Conservation (phyloP, 1,284 basidiomycete genomes). For the Paramarasmius palmivorus region DNA sequence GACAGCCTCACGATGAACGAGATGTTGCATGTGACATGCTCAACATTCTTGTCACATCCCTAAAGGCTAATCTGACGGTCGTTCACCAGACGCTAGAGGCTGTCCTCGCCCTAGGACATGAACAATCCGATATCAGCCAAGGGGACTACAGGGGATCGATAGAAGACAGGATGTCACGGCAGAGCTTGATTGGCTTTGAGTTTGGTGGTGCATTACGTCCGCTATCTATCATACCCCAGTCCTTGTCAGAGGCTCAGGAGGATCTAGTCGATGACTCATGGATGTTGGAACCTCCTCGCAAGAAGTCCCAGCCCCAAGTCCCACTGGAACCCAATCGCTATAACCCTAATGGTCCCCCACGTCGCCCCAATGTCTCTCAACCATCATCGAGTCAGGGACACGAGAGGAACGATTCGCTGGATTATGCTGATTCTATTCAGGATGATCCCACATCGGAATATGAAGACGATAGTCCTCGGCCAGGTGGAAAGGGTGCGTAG, state of each 20-base stretch:
- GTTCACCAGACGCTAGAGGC: constrained; percentile 62
- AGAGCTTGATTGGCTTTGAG: constrained; percentile 56
- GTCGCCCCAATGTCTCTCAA: background rate
- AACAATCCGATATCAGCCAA: constrained; percentile 66
- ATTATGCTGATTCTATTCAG: background rate
- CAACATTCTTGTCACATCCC: constrained; percentile 46
- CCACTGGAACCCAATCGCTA: constrained; percentile 4
- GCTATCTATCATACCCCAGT: constrained; percentile 28
- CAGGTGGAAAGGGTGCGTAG: background rate
- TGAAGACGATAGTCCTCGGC: background rate
- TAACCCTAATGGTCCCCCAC: background rate
- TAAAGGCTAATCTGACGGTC: constrained; percentile 53
- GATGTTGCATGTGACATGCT: constrained; percentile 45
- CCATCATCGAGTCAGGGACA: constrained; percentile 1
- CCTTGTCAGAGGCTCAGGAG: constrained; percentile 38
- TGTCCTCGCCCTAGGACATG: constrained; percentile 62
- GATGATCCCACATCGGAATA: background rate
- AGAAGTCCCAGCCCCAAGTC: background rate
- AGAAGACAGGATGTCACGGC: constrained; percentile 69
- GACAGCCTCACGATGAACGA: constrained; percentile 33
- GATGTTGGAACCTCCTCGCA: constrained; percentile 40
- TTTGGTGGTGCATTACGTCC: constrained; percentile 39
- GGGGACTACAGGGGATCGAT: constrained; percentile 72
- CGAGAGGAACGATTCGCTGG: background rate
- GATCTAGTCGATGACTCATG: constrained; percentile 65